phyloP scores from a whole-genome alignment of 768 basidiomycete species.

The Pseudohyphozyma bogoriensis region DNA sequence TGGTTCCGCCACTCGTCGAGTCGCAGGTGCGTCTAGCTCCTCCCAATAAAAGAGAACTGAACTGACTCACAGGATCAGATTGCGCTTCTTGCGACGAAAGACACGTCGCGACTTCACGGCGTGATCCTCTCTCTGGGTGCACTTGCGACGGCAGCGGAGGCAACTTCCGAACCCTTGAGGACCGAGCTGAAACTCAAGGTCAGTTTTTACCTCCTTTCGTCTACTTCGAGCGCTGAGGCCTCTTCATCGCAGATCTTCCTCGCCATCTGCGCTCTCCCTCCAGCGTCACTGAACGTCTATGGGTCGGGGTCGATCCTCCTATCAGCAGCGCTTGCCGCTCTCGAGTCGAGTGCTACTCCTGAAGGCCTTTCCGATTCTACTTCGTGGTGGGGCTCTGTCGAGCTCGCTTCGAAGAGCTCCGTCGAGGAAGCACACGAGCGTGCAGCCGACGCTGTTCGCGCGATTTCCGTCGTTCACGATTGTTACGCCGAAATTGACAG shows the following conservation, averaged over 20 bases:
- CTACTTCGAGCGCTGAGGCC: not conserved
- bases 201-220: constrained; percentile 11
- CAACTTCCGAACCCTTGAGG: not conserved
- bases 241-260: constrained; percentile 51
- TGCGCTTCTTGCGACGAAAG: constrained; percentile 50
- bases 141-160: constrained; percentile 53
- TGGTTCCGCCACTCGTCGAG: constrained; percentile 27
- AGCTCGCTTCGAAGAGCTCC: constrained; percentile 50
- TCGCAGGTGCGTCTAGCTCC: constrained; percentile 10
- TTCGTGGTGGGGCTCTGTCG: constrained; percentile 51
- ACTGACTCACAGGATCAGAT: constrained; percentile 26
- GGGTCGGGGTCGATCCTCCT: constrained; percentile 44
- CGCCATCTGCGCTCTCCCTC: not conserved
- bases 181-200: constrained; percentile 41
- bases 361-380: constrained; percentile 49
- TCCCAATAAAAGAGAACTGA: too few species aligned
- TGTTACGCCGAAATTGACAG: constrained; percentile 47
- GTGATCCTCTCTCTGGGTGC: constrained; percentile 63
- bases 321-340: constrained; percentile 5
- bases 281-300: constrained; percentile 38
- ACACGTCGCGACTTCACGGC: constrained; percentile 68
- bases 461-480: not conserved
- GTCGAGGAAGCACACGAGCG: constrained; percentile 42
- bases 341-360: not conserved
- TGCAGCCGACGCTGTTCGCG: constrained; percentile 8